Conservation (phyloP, 345 rosid species). For the Aquilaria yunnanensis region DNA sequence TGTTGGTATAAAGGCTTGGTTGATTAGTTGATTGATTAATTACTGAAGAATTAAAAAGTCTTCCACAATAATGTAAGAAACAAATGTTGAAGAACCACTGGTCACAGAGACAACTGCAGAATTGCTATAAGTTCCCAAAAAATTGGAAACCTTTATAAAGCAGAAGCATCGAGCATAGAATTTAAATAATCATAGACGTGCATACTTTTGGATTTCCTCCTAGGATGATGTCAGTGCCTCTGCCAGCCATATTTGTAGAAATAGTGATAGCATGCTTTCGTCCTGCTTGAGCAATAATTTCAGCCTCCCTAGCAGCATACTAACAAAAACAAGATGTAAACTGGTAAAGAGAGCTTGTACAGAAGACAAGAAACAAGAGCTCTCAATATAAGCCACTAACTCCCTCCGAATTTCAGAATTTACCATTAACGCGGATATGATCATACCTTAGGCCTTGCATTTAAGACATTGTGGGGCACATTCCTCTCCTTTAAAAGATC, state of each 20-base stretch:
- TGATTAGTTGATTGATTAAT: no score
- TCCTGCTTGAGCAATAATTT: constrained; percentile 93
- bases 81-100: no score
- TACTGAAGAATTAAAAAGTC: no score
- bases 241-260: constrained; percentile 98
- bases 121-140: no score
- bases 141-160: no score
- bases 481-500: constrained; percentile 70
- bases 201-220: constrained; percentile 96
- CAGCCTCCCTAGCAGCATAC: constrained; percentile 98
- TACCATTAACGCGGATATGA: constrained; percentile 3
- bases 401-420: not conserved
- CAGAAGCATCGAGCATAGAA: not conserved
- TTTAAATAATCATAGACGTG: constrained; percentile 9
- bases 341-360: constrained; percentile 4
- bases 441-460: constrained; percentile 92
- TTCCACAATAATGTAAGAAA: no score
- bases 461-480: constrained; percentile 88
- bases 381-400: constrained; percentile 1
- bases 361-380: not conserved
- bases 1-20: no score
- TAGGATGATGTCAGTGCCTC: constrained; percentile 93
- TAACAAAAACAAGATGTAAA: constrained; percentile 21
- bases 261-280: constrained; percentile 86
- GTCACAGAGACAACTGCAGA: no score